Conservation (phyloP, 495 filamentous ascomycete species). For the Glutinoglossum americanum region DNA sequence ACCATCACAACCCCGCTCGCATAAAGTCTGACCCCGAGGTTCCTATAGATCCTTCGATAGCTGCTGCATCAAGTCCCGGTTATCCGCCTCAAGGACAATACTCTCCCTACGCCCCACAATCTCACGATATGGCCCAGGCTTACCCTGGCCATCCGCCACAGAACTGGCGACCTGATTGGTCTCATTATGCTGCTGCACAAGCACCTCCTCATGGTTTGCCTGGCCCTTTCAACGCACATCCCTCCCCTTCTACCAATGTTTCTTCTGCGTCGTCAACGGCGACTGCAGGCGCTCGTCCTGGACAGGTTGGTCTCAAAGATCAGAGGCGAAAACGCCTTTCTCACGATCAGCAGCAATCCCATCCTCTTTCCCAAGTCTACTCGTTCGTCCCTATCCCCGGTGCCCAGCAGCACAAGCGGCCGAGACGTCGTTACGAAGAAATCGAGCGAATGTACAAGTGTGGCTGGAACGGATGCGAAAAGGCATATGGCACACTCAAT, state of each 20-base stretch:
- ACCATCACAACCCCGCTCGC: conserved; percentile 38
- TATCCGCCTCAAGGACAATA: conserved; percentile 57
- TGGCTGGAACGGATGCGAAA: conserved; percentile 86
- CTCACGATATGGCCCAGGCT: conserved; percentile 59
- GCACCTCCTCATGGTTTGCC: conserved; percentile 2
- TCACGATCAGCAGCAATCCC: neutral
- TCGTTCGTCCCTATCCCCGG: conserved; percentile 97
- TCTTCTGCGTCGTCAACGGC: conserved; percentile 2
- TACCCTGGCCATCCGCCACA: conserved; percentile 27
- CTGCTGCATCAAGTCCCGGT: conserved; percentile 62
- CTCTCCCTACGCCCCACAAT: conserved; percentile 65
- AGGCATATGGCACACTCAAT: conserved; percentile 33
- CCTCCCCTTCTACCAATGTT: conserved; percentile 1
- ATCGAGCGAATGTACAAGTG: conserved; percentile 99
- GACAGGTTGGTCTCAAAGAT: conserved; percentile 4
- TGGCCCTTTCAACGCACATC: neutral
- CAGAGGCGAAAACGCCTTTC: neutral
- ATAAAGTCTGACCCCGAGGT: conserved; percentile 84
- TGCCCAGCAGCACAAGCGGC: conserved; percentile 91
- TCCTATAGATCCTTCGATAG: conserved; percentile 97
- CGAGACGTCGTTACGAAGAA: conserved; percentile 85
- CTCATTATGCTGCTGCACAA: conserved; percentile 31
- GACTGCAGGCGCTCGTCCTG: conserved; percentile 4
- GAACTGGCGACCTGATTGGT: conserved; percentile 65
- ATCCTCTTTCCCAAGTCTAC: conserved; percentile 52